Evolutionary conservation across 192 early-diverging fungal species (phyloP).

Genomic region (Coemansia sp.): DNA sequence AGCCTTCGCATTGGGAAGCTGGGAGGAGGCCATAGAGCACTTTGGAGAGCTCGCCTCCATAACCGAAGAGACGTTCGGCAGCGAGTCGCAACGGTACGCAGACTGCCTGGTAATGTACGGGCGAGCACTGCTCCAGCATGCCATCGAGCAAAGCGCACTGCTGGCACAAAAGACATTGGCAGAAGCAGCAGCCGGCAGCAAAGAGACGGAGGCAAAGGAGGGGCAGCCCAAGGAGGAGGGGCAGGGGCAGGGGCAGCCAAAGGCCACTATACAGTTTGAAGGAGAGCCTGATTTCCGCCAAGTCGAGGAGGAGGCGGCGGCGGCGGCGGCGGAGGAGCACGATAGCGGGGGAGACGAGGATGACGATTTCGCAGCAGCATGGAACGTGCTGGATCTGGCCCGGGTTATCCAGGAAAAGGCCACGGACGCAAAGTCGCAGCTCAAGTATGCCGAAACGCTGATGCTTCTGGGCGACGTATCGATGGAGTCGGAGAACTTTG

Average conservation of each 20-base stretch:
- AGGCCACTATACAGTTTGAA: constrained; percentile 65
- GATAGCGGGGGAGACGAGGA: constrained; percentile 49
- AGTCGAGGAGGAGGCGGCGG: constrained; percentile 21
- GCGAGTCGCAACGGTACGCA: constrained; percentile 61
- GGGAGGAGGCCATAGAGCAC: constrained; percentile 61
- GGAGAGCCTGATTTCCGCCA: constrained; percentile 61
- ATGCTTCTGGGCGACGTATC: constrained; percentile 80
- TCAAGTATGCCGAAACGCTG: constrained; percentile 61
- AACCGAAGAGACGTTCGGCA: constrained; percentile 63
- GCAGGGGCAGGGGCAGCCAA: constrained; percentile 10
- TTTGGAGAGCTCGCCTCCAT: constrained; percentile 69
- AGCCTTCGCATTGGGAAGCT: constrained; percentile 62
- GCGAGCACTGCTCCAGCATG: constrained; percentile 67
- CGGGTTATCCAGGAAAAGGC: constrained; percentile 72
- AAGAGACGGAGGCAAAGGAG: constrained; percentile 14
- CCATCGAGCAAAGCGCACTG: constrained; percentile 71
- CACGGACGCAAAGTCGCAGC: constrained; percentile 58
- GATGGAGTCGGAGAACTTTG: constrained; percentile 73
- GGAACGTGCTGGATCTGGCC: constrained; percentile 82
- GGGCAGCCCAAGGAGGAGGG: constrained; percentile 23
- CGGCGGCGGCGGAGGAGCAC: constrained; percentile 21
- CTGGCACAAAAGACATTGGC: constrained; percentile 61
- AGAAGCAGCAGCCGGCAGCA: constrained; percentile 36
- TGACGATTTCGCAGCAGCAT: constrained; percentile 73
- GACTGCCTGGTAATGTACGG: constrained; percentile 75